Evolutionary conservation across 768 basidiomycete genomes (phyloP), one percentile per base, ranked within the genome.

Genomic region (Pleurotus pulmonarius): DNA sequence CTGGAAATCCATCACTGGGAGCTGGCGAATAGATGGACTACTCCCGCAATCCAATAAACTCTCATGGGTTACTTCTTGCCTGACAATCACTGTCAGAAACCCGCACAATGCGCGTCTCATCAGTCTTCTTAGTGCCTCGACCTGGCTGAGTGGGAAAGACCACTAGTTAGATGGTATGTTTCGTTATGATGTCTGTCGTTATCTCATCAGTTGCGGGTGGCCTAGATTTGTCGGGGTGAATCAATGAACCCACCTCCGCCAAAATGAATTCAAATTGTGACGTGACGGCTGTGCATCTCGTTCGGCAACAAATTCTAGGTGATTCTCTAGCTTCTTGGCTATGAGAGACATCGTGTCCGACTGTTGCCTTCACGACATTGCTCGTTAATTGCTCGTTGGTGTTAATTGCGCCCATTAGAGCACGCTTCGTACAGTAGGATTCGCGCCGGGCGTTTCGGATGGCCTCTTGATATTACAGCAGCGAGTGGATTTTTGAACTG

Each of bases 71-170:
- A 39, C 51, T 53, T 53, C 51, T 53, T 3, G 41, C 41, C 51
- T 53, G 34, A 12, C 39, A 53, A 37, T 40, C 38, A 20, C 37
- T 37, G 39, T 16, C n/a, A 24, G 39, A 53, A 53, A 24, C 16
- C 37, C n/a, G 51, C 37, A 49, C 48, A 49, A 49, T 29, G 26
- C 20, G 26, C 48, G 25, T 49, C n/a, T 34, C 11, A 40, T 18
- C 51, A 53, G 12, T 40, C 51, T 53, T 53, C 39, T 34, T 39
- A 41, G 51, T 53, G 51, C 51, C 51, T 53, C 51, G 51, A 53
- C 25, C 39, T 5, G 39, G 51, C 39, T 43, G 37, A 39, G 39
- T 53, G 51, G 39, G 51, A 53, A 41, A 13, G 29, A 9, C 9
- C 38, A 25, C 22, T 18, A 25, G 51, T 39, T 41, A 24, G 38